Base-by-base conservation (phyloP, 345 rosid species). In the Eucalyptus caleyi region DNA sequence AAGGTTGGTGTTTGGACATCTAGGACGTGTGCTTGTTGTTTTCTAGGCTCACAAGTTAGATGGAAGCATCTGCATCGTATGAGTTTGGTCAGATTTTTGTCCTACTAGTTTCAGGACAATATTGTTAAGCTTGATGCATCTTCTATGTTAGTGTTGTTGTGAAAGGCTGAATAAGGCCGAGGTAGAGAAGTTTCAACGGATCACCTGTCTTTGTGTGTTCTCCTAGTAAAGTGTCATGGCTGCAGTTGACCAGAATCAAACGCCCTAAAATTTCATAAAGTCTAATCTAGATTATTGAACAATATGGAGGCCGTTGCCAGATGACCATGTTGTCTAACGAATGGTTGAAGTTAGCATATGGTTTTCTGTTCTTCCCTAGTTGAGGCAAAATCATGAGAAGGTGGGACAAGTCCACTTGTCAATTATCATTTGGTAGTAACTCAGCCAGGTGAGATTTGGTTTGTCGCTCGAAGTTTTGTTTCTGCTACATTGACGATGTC, bases 1-100 rank as follows among this genome's bases (percentile, higher is more conserved):
- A 94, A 96, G 98, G 98, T 97, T 89, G 89, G 94, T 69, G 27
- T 50, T n/a, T 90, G 81, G 88, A 50, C 24, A 34, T 77, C 85
- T 37, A 65, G 77, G 40, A 77, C 3, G 16, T 16, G 54, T 51
- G 21, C 34, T 34, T 21, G 30, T 77, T 37, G 45, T 40, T 77
- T 77, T 12, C 47, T 77, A 77, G 83, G 85, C 30, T 77, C 47
- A 77, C 85, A 40, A 77, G 24, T 77, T 40, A 11, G 30, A 77
- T 23, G 16, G 47, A 77, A 21, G 47, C 24, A 40, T 77, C 85
- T 77, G 47, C 16, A 77, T 40, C 16, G 2, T 77, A 77, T 40
- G 44, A 40, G 30, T 77, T 77, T 40, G 47, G 30, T 77, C 47
- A 77, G 83, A 77, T 37, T 77, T 77, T 77, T 37, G 47, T 77